These are phyloP conservation scores for Lecanicillium sp. DNA, from an alignment of 2,329 filamentous ascomycete genomes.

Conservation along the genomic window DNA sequence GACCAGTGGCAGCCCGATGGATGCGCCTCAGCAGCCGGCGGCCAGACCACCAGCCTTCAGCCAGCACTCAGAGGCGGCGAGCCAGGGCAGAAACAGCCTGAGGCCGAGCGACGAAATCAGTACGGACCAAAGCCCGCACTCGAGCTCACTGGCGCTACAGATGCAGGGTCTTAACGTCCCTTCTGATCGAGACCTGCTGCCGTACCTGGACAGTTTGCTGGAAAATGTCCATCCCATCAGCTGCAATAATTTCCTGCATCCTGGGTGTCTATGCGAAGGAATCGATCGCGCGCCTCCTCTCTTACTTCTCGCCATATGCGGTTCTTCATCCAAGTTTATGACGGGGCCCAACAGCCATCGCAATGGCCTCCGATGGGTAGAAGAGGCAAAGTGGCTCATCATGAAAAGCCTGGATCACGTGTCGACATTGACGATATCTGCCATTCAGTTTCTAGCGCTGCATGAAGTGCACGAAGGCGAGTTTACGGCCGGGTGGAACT, in stretches of 20 bases:
- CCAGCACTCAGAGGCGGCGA: not conserved
- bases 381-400: constrained; percentile 1
- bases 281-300: not conserved
- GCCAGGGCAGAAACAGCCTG: not conserved
- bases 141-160: not conserved
- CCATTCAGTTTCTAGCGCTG: not conserved
- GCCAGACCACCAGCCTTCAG: no score
- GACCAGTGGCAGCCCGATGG: no score
- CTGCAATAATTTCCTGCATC: constrained; percentile 1
- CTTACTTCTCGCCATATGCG: not conserved
- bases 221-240: constrained; percentile 1
- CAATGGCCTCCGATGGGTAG: not conserved
- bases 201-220: not conserved
- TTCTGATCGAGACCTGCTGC: not conserved
- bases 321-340: constrained; percentile 1
- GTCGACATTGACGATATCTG: not conserved
- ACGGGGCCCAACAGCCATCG: not conserved
- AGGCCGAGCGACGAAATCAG: not conserved
- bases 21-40: no score
- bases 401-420: not conserved
- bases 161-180: not conserved
- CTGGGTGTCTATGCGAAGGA: constrained; percentile 1
- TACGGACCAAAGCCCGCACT: not conserved
- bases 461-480: not conserved
- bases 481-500: not conserved